Base-by-base conservation (phyloP, 768 basidiomycete species). In the Tylopilus vinaceipallidus region DNA sequence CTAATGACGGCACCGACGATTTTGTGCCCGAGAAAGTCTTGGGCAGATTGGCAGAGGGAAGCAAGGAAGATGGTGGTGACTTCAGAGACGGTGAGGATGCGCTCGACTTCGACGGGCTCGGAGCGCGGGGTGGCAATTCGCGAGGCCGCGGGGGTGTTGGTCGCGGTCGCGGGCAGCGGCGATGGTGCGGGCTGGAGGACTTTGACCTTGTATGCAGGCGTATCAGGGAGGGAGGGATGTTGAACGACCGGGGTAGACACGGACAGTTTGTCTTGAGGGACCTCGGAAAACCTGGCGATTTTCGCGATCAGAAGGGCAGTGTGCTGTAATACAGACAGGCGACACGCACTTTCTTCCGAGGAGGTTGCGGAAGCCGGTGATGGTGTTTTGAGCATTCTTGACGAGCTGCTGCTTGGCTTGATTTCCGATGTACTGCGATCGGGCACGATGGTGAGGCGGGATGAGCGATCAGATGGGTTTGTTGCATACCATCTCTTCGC, bases 381-480 rank as follows among this genome's bases (percentile, higher is more conserved):
- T 94, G 16, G 95, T 95, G 67, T 99, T 98, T 61, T 85, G 77
- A 0, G 88, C 74, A 69, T 99, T 98, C 73, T 97, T 97, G 13
- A 98, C 91, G 33, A 98, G 84, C 64, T 98, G 97, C 3, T 83
- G 86, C 63, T 86, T 91, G 34, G 95, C 95, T 63, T 92, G 89
- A 70, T 91, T 95, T 53, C 97, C 97, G 43, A 95, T 89, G 73
- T 98, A 98, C 95, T 97, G 65, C 33, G 14, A 66, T 56, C 40
- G 45, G 3, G 36, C 11, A 40, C 32, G 46, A 54, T 46, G 42
- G 42, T 56, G 13, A 44, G 38, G 29, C 12, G 1, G n/a, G 39
- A 51, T 43, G 19, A 32, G n/a, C 47, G 7, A 47, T 50, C 13
- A 54, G 23, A 27, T 22, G 41, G 22, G 9, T 38, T 14, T 37